These are phyloP conservation scores for Talaromyces trachyspermus DNA, from an alignment of 495 filamentous ascomycete species.

Conservation along the genomic window DNA sequence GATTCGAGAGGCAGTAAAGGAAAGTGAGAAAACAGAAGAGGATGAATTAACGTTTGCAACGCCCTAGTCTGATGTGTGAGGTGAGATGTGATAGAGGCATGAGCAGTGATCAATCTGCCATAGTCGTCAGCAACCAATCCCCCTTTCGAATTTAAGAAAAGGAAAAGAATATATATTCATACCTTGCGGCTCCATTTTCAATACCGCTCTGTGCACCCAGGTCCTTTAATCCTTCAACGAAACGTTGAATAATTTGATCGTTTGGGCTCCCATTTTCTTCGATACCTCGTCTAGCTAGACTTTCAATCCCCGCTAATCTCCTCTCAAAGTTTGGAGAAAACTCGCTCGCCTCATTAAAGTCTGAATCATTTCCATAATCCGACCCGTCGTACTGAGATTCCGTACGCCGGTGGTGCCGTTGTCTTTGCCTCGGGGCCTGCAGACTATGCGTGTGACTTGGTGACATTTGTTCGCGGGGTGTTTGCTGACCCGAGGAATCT, in stretches of 20 bases:
- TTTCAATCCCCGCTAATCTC: slow-evolving; percentile 71
- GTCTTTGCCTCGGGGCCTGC: slow-evolving; percentile 21
- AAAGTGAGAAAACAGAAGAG: slow-evolving; percentile 47
- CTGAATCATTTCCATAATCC: slow-evolving; percentile 61
- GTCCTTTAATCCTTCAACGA: slow-evolving; percentile 67
- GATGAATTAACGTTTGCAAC: slow-evolving; percentile 71
- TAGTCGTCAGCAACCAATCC: slow-evolving; percentile 4
- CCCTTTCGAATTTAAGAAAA: slow-evolving; percentile 14
- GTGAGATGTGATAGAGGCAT: slow-evolving; percentile 77
- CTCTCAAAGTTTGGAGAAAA: slow-evolving; percentile 66
- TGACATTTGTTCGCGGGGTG: slow-evolving; percentile 24
- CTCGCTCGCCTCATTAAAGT: slow-evolving; percentile 57
- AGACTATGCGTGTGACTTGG: slow-evolving; percentile 19
- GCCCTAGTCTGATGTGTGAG: slow-evolving; percentile 76
- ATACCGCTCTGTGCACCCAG: slow-evolving; percentile 74
- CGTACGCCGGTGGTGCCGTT: slow-evolving; percentile 35
- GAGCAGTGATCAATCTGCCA: slow-evolving; percentile 73
- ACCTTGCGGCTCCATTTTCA: slow-evolving; percentile 75
- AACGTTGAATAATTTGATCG: slow-evolving; percentile 62
- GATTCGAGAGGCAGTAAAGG: slow-evolving; percentile 55
- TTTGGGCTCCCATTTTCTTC: slow-evolving; percentile 62
- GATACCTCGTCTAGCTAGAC: slow-evolving; percentile 61
- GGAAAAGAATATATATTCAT: slow-evolving; percentile 8
- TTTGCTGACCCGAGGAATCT: slow-evolving; percentile 20
- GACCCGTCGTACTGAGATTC: slow-evolving; percentile 51